Percentiles rank a stretch among this genome's conserved stretches.
phyloP scores from a whole-genome alignment of 2,329 filamentous ascomycete genomes.

The Pseudomassariella vexata region DNA sequence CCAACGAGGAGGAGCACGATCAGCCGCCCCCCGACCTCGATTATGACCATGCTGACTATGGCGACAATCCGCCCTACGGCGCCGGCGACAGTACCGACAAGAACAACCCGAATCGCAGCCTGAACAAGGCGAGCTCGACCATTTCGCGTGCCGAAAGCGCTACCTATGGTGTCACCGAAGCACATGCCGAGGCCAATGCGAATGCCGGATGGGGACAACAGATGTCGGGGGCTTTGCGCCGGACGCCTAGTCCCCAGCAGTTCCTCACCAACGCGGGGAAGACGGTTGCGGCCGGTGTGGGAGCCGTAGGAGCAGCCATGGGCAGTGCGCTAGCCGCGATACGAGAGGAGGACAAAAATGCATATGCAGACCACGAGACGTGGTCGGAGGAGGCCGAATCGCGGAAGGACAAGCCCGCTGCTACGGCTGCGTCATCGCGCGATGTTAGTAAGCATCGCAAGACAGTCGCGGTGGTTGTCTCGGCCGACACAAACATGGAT shows the following conservation, averaged over 20 bases:
- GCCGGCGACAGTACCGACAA: too few species aligned
- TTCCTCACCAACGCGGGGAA: constrained; percentile 79
- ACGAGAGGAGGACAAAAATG: constrained; percentile 73
- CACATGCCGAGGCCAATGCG: constrained; percentile 25
- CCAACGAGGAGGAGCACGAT: constrained; percentile 58
- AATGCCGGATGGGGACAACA: constrained; percentile 63
- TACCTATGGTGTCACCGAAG: constrained; percentile 34
- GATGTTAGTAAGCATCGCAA: constrained; percentile 51
- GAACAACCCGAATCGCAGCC: constrained; percentile 25
- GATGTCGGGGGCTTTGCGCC: constrained; percentile 73
- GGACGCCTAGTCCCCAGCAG: constrained; percentile 83
- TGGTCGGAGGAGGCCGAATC: constrained; percentile 89
- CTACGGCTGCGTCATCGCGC: too few species aligned
- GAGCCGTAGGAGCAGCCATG: constrained; percentile 75
- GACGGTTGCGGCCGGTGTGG: constrained; percentile 73
- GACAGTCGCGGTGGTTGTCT: constrained; percentile 84
- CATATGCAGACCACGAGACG: constrained; percentile 78
- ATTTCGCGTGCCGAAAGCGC: constrained; percentile 33
- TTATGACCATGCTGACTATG: constrained; percentile 41
- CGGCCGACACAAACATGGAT: constrained; percentile 62
- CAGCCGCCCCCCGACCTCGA: constrained; percentile 43
- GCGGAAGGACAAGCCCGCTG: constrained; percentile 41
- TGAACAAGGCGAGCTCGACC: constrained; percentile 24
- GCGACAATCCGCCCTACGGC: constrained; percentile 46
- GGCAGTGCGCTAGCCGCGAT: constrained; percentile 80